Conservation (phyloP, 805 yeast species). For the Candida boidinii region DNA sequence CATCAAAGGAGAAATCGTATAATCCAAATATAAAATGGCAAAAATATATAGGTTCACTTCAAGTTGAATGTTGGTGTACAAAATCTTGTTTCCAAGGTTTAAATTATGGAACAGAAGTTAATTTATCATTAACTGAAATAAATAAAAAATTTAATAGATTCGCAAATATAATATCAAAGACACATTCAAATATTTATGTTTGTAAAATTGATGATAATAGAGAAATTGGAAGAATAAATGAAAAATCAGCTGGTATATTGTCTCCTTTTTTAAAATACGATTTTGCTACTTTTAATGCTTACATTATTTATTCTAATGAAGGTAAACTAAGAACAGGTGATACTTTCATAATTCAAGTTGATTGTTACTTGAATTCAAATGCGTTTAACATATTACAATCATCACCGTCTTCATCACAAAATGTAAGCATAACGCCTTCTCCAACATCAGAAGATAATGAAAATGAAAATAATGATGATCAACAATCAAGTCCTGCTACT, state of each 20-base stretch:
- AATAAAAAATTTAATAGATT: too few relatives aligned
- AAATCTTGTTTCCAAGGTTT: conserved; percentile 38
- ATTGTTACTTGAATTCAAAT: conserved; percentile 45
- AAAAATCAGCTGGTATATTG: conserved; percentile 55
- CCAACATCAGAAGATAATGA: conserved; percentile 30
- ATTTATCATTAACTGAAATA: too few relatives aligned
- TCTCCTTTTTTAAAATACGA: conserved; percentile 55
- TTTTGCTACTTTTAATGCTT: conserved; percentile 46
- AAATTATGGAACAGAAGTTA: conserved; percentile 5
- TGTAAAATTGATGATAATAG: conserved; percentile 25
- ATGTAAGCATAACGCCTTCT: too few relatives aligned
- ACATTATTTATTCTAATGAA: conserved; percentile 47
- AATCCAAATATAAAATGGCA: conserved; percentile 10
- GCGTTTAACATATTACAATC: conserved; percentile 39
- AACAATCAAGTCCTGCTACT: too few relatives aligned
- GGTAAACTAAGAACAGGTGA: conserved; percentile 65
- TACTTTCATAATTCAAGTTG: conserved; percentile 58
- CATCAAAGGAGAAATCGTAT: too few relatives aligned
- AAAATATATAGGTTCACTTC: conserved; percentile 48
- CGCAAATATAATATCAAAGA: too few relatives aligned
- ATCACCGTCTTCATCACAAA: too few relatives aligned
- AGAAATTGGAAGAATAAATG: conserved; percentile 74
- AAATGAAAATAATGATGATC: conserved; percentile 15
- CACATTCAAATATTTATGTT: conserved; percentile 11
- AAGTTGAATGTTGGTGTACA: conserved; percentile 64